Conservation (phyloP, 139 green algal species). For the Micractinium sp. region DNA sequence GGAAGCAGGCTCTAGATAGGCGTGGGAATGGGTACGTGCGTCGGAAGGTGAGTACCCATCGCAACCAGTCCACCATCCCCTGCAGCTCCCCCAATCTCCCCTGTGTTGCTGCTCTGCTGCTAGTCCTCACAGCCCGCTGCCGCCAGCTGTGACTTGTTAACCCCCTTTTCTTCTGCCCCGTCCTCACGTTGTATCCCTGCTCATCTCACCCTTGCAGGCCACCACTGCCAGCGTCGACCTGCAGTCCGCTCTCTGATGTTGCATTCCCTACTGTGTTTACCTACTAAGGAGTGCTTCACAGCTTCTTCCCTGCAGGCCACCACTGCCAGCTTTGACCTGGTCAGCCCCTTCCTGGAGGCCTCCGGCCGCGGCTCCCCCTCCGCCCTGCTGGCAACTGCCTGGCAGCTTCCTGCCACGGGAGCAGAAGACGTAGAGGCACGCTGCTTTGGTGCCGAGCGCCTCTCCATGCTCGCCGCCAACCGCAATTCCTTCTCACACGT, state of each 20-base stretch:
- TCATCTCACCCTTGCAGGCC: background rate
- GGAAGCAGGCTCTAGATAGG: no score
- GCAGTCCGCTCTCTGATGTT: background rate
- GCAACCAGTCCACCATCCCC: no score
- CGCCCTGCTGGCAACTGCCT: background rate
- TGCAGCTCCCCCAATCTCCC: no score
- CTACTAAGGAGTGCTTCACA: no score
- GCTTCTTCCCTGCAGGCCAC: background rate
- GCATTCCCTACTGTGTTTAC: no score
- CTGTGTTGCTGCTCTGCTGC: no score
- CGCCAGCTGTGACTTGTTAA: no score
- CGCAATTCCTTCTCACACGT: background rate
- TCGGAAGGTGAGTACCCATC: no score
- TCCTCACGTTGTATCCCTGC: no score
- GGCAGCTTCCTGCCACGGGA: background rate
- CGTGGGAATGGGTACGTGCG: no score
- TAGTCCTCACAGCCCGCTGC: no score
- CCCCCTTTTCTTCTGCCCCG: no score
- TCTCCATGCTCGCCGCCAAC: background rate
- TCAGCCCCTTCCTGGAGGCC: constrained; percentile 13
- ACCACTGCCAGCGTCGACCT: constrained; percentile 6
- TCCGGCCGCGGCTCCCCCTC: constrained; percentile 4
- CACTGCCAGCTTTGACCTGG: constrained; percentile 6
- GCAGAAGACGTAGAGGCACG: background rate
- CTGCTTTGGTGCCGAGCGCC: constrained; percentile 8